Evolutionary conservation across 306 rosid genomes (phyloP), one percentile per base, ranked within the genome.

Genomic region (Nissolia schottii): DNA sequence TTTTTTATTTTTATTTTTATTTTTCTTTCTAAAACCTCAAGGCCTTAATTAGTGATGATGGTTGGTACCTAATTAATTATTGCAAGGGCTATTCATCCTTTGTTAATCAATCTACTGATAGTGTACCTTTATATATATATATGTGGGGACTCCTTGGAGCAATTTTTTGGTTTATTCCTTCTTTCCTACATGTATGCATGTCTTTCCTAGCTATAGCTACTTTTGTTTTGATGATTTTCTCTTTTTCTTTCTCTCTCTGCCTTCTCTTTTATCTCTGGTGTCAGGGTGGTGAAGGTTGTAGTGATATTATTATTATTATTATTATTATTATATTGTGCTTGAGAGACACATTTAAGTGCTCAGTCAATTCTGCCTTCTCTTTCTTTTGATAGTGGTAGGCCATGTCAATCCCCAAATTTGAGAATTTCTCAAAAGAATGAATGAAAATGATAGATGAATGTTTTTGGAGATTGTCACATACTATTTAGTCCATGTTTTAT

Each of bases 61-160:
- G 40, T 77, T 20, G 77, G 87, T 85, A 79, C 43, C 84, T 69
- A 73, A 85, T 83, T 69, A 73, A 85, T 83, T 82, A 84, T 82
- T 84, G 87, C 71, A 71, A 71, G 7, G 56, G 38, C 34, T 79
- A 64, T 78, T 57, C 31, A 64, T 25, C 61, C 61, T 79, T 69
- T 70, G 49, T 78, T 82, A 50, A 78, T 69, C 65, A 53, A 78
- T 70, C 60, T 61, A 62, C n/a, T 43, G 54, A 49, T 77, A 45
- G 76, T 49, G 49, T 22, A 8, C 75, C 74, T 79, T 16, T 48
- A n/a, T n/a, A n/a, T n/a, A n/a, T n/a, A n/a, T n/a, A n/a, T n/a
- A 50, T 60, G 80, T 75, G 78, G 83, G 83, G 15, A 19, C 56
- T 46, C 71, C 64, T 51, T 78, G 83, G 69, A 64, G 80, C 75